Conservation (phyloP, 2,329 filamentous ascomycete species). For the Apiospora rasikravindrae region DNA sequence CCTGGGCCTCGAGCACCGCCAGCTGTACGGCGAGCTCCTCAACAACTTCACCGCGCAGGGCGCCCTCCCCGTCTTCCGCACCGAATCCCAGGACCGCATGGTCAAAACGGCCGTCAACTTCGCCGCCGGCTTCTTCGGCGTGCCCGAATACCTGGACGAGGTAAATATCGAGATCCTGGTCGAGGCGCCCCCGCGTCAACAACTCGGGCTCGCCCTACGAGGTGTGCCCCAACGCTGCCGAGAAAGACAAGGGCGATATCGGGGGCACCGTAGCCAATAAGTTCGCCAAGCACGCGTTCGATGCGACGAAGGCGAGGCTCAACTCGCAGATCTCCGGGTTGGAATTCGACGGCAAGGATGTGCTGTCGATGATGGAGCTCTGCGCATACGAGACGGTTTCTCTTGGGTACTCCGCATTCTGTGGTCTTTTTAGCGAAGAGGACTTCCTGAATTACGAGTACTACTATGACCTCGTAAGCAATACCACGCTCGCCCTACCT, state of each 20-base stretch:
- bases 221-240: slow-evolving; percentile 35
- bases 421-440: slow-evolving; percentile 45
- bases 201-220: slow-evolving; percentile 39
- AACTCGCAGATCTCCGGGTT: slow-evolving; percentile 38
- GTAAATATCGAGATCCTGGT: slow-evolving; percentile 42
- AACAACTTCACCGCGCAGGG: slow-evolving; percentile 48
- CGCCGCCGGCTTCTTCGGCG: slow-evolving; percentile 41
- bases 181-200: slow-evolving; percentile 35
- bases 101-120: slow-evolving; percentile 41
- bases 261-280: slow-evolving; percentile 30
- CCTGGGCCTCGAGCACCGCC: slow-evolving; percentile 45
- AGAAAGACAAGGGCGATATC: slow-evolving; percentile 31
- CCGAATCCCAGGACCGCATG: slow-evolving; percentile 40
- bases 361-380: slow-evolving; percentile 46
- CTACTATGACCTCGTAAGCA: slow-evolving; percentile 46
- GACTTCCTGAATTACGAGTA: slow-evolving; percentile 51
- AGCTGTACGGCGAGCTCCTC: slow-evolving; percentile 48
- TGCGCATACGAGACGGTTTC: slow-evolving; percentile 42
- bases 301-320: slow-evolving; percentile 35
- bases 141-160: slow-evolving; percentile 39
- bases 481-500: background rate
- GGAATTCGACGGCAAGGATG: slow-evolving; percentile 40
- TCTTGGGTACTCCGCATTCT: slow-evolving; percentile 49
- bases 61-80: slow-evolving; percentile 45
- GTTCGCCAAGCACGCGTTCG: slow-evolving; percentile 36